Conservation (phyloP, 768 basidiomycete genomes). For the Mycena crocata region DNA sequence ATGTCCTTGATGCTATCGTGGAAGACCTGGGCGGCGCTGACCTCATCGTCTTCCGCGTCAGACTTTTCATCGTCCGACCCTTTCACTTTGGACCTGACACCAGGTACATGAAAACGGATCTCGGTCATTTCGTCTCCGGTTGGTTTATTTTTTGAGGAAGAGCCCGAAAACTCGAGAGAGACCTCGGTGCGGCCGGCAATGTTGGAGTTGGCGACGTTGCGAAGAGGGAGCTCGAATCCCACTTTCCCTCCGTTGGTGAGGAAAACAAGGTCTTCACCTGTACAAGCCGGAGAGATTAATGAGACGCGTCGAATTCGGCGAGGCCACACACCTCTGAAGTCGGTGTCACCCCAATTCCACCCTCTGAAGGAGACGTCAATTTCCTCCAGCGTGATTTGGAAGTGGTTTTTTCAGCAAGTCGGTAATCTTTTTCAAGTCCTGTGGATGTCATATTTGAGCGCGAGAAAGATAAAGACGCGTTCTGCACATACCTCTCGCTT, state of each 20-base stretch:
- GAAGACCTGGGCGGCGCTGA: slow-evolving; percentile 95
- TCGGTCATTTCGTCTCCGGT: slow-evolving; percentile 91
- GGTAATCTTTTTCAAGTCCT: slow-evolving; percentile 94
- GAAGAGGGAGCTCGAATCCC: slow-evolving; percentile 90
- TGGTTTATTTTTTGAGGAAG: slow-evolving; percentile 57
- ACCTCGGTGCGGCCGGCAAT: slow-evolving; percentile 98
- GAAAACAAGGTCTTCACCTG: slow-evolving; percentile 94
- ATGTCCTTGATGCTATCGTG: slow-evolving; percentile 96
- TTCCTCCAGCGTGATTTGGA: slow-evolving; percentile 84
- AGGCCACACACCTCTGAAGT: slow-evolving; percentile 83
- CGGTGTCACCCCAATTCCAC: slow-evolving; percentile 98
- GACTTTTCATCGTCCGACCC: slow-evolving; percentile 82
- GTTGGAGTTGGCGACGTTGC: slow-evolving; percentile 93
- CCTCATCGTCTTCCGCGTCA: slow-evolving; percentile 79
- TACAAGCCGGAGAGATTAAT: neutral
- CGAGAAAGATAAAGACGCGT: neutral
- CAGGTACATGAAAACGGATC: slow-evolving; percentile 96
- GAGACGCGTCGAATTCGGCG: slow-evolving; percentile 13
- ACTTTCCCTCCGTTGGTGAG: slow-evolving; percentile 88
- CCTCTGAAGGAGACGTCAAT: slow-evolving; percentile 92
- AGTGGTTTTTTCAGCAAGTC: slow-evolving; percentile 87
- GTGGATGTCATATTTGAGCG: slow-evolving; percentile 14
- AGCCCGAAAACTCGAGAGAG: slow-evolving; percentile 90
- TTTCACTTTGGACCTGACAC: slow-evolving; percentile 69
- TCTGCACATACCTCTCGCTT: slow-evolving; percentile 78